A percentile compares a stretch with the other conserved stretches of the same genome.
Conservation (phyloP, 2,329 filamentous ascomycete species). For the Gliomastix tumulicola region DNA sequence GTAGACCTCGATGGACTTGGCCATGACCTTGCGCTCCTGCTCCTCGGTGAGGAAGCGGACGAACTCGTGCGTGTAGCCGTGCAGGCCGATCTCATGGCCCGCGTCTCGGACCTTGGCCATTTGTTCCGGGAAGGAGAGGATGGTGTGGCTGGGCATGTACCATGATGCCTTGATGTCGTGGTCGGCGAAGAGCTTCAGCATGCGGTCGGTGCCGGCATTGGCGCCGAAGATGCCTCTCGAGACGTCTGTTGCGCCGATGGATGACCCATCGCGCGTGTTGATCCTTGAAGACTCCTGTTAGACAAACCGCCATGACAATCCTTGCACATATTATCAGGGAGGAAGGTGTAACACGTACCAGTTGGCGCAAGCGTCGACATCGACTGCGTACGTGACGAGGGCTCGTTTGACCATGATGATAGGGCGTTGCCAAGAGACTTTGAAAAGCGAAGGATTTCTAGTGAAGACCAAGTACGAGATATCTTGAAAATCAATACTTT, state of each 20-base stretch:
- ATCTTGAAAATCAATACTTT: no score
- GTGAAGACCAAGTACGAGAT: no score
- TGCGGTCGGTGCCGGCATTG: slow-evolving; percentile 9
- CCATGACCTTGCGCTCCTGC: slow-evolving; percentile 10
- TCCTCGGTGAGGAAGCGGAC: slow-evolving; percentile 8
- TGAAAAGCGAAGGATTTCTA: no score
- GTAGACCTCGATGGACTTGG: slow-evolving; percentile 10
- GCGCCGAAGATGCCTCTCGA: slow-evolving; percentile 10
- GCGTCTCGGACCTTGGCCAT: slow-evolving; percentile 11
- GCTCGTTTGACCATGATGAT: slow-evolving; percentile 4
- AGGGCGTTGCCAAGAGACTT: no score
- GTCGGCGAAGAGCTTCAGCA: slow-evolving; percentile 9
- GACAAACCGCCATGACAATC: no score
- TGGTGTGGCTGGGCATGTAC: slow-evolving; percentile 11
- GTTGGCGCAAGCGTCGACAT: slow-evolving; percentile 8
- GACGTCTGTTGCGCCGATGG: slow-evolving; percentile 5
- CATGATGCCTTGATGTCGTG: slow-evolving; percentile 10
- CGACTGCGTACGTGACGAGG: slow-evolving; percentile 5
- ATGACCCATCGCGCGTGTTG: slow-evolving; percentile 8
- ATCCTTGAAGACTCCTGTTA: no score
- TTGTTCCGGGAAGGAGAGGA: slow-evolving; percentile 10
- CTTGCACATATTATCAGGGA: not conserved
- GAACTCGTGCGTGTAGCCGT: slow-evolving; percentile 12
- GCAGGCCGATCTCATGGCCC: slow-evolving; percentile 11
- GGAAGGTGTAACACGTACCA: slow-evolving; percentile 2